Conservation (phyloP, 2,329 filamentous ascomycete species). For the Aspergillus alliaceus region DNA sequence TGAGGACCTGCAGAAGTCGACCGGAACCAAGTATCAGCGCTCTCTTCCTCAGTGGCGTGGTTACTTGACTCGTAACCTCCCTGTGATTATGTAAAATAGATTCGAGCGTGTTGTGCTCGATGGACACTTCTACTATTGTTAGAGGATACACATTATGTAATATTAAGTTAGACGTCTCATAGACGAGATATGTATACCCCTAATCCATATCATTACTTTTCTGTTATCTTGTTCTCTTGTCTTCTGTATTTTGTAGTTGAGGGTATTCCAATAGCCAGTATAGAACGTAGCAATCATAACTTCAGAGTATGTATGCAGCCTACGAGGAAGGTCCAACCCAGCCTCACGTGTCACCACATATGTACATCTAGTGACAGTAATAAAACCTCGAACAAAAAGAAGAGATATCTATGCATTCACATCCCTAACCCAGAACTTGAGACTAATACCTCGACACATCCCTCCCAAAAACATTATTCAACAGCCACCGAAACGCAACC, state of each 20-base stretch:
- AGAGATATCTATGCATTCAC: background rate
- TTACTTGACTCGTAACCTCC: constrained; percentile 44
- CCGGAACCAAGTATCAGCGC: constrained; percentile 48
- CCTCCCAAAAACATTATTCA: constrained; percentile 45
- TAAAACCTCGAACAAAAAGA: background rate
- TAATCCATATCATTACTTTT: background rate
- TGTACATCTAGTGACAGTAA: background rate
- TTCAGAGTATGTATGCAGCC: too few species aligned
- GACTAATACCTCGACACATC: constrained; percentile 44
- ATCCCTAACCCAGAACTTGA: background rate
- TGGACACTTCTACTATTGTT: background rate
- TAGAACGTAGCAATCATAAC: too few species aligned
- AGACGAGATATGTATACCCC: background rate
- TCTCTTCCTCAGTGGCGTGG: constrained; percentile 55
- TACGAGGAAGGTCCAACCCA: too few species aligned
- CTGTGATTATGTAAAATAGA: constrained; percentile 27
- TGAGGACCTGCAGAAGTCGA: constrained; percentile 55
- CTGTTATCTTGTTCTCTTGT: background rate
- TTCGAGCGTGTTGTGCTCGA: background rate
- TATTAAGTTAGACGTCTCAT: background rate
- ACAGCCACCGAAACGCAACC: constrained; percentile 42
- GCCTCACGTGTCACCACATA: background rate
- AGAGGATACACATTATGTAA: background rate
- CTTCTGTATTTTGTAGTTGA: background rate
- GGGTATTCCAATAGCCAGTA: too few species aligned